These are phyloP conservation scores for Pholiota adiposa DNA, from an alignment of 1,284 basidiomycete species.

Conservation along the genomic window DNA sequence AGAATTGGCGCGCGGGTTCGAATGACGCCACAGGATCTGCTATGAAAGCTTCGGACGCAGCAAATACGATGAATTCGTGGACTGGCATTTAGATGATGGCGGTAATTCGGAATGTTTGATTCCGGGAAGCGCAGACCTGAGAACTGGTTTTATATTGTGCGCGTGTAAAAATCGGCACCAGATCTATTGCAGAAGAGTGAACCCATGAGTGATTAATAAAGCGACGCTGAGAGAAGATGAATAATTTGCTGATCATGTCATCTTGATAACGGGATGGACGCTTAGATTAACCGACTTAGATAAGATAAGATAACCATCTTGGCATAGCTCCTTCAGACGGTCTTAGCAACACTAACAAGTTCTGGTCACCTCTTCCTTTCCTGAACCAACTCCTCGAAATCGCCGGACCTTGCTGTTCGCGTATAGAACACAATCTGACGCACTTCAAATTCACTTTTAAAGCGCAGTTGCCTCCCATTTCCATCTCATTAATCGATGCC, in stretches of 20 bases:
- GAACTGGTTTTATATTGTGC: no score
- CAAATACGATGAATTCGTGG: conserved; percentile 28
- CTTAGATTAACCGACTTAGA: not conserved
- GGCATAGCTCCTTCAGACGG: no score
- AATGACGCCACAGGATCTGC: conserved; percentile 16
- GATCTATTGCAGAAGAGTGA: not conserved
- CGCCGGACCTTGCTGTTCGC: not conserved
- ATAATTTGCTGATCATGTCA: not conserved
- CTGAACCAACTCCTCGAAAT: not conserved
- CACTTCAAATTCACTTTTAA: no score
- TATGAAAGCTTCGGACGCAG: conserved; percentile 26
- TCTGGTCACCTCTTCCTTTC: not conserved
- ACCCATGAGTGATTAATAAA: no score
- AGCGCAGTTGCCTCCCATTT: not conserved
- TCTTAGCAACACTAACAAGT: no score
- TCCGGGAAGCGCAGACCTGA: not conserved
- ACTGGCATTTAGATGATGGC: conserved; percentile 23
- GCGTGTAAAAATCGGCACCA: not conserved
- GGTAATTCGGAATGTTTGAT: not conserved
- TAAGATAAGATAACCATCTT: not conserved
- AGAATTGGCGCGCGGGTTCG: conserved; percentile 21
- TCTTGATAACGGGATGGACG: no score
- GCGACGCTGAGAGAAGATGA: not conserved
- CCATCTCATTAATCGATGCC: conserved; percentile 34
- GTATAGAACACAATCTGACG: not conserved